Base-by-base conservation (phyloP, 495 filamentous ascomycete species). In the Aspergillus cavernicola region DNA sequence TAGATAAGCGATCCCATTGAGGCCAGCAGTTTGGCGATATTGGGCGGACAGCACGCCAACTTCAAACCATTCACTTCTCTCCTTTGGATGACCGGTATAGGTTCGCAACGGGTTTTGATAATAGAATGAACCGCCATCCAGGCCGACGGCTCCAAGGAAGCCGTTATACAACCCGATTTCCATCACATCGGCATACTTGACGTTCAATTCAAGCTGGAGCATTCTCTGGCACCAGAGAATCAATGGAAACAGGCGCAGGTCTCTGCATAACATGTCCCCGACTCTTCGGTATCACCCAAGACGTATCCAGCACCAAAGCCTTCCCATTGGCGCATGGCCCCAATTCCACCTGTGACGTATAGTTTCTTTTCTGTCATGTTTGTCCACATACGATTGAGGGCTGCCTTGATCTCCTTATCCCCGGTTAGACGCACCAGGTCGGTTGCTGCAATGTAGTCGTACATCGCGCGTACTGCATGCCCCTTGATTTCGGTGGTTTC, bases 241-340 rank as follows among this genome's bases (percentile, higher is more conserved):
- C 24, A 83, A 67, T n/a, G 76, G 56, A 84, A 81, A 1, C 72
- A 73, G 2, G 80, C 80, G 53, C 81, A 85, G 5, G 81, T 84
- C 61, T 84, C 82, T 12, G 80, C 73, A 59, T 83, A 84, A 55
- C 80, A 85, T 29, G 35, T 48, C 0, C 81, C 81, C 10, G 80
- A 80, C 39, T 83, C 80, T 47, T 83, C 76, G 0, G 74, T 80
- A 2, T 76, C 67, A 5, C 79, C 78, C 6, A 84, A 61, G 53
- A 81, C 82, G 55, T 82, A 84, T 46, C 80, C 74, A 28, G 78
- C 69, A 0, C 80, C 82, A 59, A 85, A 84, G 0, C 82, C 81
- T 63, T 84, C 81, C 78, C 76, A 84, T 60, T 84, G 78, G 46
- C 73, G 71, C 42, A 82, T 74, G 0, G 80, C 74, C 5, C 81